Conservation (phyloP, 768 basidiomycete species). For the Glaciozyma martinii region DNA sequence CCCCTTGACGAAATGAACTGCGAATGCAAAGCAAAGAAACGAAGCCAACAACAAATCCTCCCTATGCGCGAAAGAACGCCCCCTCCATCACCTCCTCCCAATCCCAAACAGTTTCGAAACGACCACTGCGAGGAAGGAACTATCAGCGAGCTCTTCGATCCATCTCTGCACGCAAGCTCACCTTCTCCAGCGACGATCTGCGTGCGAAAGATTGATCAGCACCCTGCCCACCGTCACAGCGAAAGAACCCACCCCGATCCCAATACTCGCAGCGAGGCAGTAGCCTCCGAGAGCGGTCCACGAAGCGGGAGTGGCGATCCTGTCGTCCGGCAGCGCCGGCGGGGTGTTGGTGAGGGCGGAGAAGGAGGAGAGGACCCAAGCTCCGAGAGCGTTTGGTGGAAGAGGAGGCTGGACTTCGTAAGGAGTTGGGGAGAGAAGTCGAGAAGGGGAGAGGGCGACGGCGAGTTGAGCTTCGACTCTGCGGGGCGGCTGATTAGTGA, state of each 20-base stretch:
- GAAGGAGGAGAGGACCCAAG: not conserved
- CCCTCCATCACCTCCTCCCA: no score
- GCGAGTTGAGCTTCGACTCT: constrained; percentile 1
- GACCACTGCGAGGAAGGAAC: constrained; percentile 1
- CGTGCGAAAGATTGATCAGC: not conserved
- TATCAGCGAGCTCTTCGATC: no score
- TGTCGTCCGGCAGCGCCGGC: not conserved
- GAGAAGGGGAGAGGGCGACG: not conserved
- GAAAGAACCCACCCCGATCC: constrained; percentile 20
- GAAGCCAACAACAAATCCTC: no score
- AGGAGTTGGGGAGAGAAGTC: not conserved
- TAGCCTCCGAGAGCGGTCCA: constrained; percentile 23
- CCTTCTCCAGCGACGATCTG: constrained; percentile 28
- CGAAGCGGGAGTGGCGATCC: not conserved
- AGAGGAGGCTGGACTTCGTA: not conserved
- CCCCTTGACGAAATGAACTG: no score
- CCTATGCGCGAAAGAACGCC: no score
- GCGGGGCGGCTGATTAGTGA: not conserved
- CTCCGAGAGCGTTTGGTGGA: not conserved
- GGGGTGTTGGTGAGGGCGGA: not conserved
- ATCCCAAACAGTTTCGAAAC: constrained; percentile 2
- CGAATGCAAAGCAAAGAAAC: no score
- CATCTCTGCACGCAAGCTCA: no score
- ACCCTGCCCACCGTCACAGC: not conserved
- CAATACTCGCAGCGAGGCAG: constrained; percentile 19